phyloP scores from a whole-genome alignment of 768 basidiomycete species.

The Collybia sordida region DNA sequence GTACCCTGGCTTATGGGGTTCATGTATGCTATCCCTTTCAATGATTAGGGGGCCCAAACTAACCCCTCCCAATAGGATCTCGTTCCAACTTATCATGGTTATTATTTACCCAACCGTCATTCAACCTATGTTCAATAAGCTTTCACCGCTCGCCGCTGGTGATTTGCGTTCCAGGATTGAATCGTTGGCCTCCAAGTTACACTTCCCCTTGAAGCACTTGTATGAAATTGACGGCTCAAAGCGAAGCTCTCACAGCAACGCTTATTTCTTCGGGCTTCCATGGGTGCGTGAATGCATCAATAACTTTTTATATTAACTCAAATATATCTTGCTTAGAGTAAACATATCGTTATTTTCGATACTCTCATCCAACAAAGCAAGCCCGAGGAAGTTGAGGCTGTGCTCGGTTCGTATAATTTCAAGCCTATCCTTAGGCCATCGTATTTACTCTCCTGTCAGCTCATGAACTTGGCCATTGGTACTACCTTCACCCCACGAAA shows the following conservation, averaged over 20 bases:
- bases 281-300: constrained; percentile 54
- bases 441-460: constrained; percentile 38
- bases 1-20: constrained; percentile 94
- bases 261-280: constrained; percentile 98
- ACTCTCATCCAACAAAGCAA: constrained; percentile 91
- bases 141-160: constrained; percentile 79
- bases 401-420: constrained; percentile 53
- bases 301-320: not conserved
- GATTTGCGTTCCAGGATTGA: constrained; percentile 81
- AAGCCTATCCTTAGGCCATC: not conserved
- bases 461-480: constrained; percentile 98
- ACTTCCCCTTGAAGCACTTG: constrained; percentile 91
- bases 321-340: constrained; percentile 51
- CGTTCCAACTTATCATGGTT: constrained; percentile 84
- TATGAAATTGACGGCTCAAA: constrained; percentile 98
- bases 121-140: constrained; percentile 96
- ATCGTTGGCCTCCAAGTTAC: constrained; percentile 71
- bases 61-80: constrained; percentile 46
- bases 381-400: constrained; percentile 93
- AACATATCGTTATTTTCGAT: constrained; percentile 96
- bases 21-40: constrained; percentile 53
- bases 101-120: constrained; percentile 83
- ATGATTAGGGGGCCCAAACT: not conserved
- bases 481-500: constrained; percentile 86
- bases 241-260: constrained; percentile 92